Conservation (phyloP, 495 filamentous ascomycete species). For the Xylaria bambusicola region DNA sequence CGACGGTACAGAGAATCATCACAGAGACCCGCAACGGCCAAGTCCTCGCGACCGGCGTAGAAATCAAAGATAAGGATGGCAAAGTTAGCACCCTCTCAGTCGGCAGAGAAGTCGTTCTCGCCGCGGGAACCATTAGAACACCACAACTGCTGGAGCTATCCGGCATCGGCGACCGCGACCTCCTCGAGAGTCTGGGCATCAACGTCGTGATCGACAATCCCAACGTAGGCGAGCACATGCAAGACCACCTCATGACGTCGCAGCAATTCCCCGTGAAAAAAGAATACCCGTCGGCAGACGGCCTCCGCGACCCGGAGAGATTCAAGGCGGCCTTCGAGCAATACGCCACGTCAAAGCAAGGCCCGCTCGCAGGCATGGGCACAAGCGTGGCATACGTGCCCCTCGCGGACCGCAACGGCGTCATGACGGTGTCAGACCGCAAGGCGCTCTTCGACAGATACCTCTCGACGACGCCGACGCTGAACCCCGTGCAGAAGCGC, state of each 20-base stretch:
- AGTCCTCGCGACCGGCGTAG: slow-evolving; percentile 37
- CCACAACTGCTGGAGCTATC: slow-evolving; percentile 69
- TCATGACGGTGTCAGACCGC: slow-evolving; percentile 29
- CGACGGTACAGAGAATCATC: slow-evolving; percentile 46
- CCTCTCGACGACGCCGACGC: slow-evolving; percentile 18
- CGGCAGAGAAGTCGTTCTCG: slow-evolving; percentile 56
- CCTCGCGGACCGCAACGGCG: slow-evolving; percentile 39
- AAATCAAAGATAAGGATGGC: slow-evolving; percentile 38
- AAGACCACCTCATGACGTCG: slow-evolving; percentile 50
- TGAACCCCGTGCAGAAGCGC: slow-evolving; percentile 18
- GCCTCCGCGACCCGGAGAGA: slow-evolving; percentile 42
- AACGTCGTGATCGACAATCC: slow-evolving; percentile 70
- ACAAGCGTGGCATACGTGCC: slow-evolving; percentile 47
- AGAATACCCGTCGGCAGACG: slow-evolving; percentile 43
- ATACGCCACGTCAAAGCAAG: slow-evolving; percentile 35
- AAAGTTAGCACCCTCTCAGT: slow-evolving; percentile 29
- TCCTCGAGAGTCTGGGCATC: slow-evolving; percentile 67
- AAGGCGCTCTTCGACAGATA: slow-evolving; percentile 29
- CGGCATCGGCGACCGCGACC: slow-evolving; percentile 68
- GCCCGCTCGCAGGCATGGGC: slow-evolving; percentile 44
- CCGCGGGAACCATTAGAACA: slow-evolving; percentile 59
- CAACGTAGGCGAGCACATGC: slow-evolving; percentile 71
- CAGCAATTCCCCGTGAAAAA: slow-evolving; percentile 46
- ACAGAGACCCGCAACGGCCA: slow-evolving; percentile 33
- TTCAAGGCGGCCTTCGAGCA: slow-evolving; percentile 38